Percentiles rank a stretch among this genome's conserved stretches.
Evolutionary conservation across 768 basidiomycete genomes (phyloP).

Genomic region (Xerocomus spinulosus): DNA sequence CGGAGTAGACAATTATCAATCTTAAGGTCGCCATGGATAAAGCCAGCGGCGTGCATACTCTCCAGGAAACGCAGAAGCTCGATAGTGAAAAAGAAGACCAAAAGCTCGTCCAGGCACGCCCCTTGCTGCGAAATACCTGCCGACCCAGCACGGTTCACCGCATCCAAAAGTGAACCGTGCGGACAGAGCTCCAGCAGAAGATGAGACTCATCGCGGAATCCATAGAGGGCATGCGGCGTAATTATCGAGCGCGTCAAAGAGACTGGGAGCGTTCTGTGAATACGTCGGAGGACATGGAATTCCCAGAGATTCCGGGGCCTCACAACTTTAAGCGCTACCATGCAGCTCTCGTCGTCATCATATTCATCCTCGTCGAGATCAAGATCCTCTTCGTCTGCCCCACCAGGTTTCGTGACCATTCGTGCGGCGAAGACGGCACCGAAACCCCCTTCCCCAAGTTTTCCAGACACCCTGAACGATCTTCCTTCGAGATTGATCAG

Average conservation of each 20-base stretch:
- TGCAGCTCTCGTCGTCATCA: conserved; percentile 49
- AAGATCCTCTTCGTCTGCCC: conserved; percentile 39
- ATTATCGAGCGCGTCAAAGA: conserved; percentile 65
- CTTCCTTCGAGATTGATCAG: conserved; percentile 58
- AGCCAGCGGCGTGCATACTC: conserved; percentile 72
- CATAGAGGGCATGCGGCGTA: conserved; percentile 72
- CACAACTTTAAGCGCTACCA: conserved; percentile 89
- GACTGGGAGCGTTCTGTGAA: conserved; percentile 64
- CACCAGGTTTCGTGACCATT: conserved; percentile 42
- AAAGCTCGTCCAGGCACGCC: conserved; percentile 83
- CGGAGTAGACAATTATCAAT: conserved; percentile 98
- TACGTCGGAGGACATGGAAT: conserved; percentile 74
- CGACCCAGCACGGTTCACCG: conserved; percentile 77
- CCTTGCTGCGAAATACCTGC: conserved; percentile 78
- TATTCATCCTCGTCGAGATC: conserved; percentile 48
- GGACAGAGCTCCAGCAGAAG: conserved; percentile 83
- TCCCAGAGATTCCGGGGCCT: conserved; percentile 90
- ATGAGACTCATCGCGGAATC: conserved; percentile 85
- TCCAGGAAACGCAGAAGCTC: conserved; percentile 84
- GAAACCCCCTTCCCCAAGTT: conserved; percentile 96
- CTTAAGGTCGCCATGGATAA: conserved; percentile 98
- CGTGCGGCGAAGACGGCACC: conserved; percentile 90
- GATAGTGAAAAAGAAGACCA: conserved; percentile 92
- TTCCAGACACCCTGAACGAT: conserved; percentile 69
- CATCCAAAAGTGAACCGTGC: conserved; percentile 88